Evolutionary conservation across 352 stramenopile genomes (phyloP).

Genomic region (Pythium vanterpoolii): DNA sequence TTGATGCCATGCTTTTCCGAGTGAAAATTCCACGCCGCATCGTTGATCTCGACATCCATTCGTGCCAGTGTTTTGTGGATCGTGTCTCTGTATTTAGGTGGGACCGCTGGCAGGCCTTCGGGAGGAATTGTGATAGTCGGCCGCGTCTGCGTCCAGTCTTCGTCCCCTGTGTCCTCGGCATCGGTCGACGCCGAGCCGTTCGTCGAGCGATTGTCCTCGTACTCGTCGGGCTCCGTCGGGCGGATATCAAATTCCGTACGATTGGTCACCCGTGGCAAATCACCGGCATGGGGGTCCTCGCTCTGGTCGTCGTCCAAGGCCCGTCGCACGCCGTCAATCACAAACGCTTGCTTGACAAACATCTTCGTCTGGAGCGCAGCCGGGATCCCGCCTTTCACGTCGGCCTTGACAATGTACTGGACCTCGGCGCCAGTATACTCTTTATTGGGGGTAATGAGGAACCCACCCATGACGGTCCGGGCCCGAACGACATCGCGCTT

Average conservation of each 20-base stretch:
- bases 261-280: constrained; percentile 42
- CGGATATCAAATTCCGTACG: constrained; percentile 43
- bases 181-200: constrained; percentile 20
- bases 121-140: constrained; percentile 26
- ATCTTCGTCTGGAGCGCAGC: constrained; percentile 57
- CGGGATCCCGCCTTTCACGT: constrained; percentile 58
- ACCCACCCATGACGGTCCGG: constrained; percentile 53
- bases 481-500: constrained; percentile 50
- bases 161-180: constrained; percentile 36
- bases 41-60: constrained; percentile 57
- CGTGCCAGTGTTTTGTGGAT: constrained; percentile 54
- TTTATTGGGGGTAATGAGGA: constrained; percentile 55
- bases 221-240: constrained; percentile 33
- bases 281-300: constrained; percentile 4
- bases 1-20: constrained; percentile 70
- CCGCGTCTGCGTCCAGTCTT: constrained; percentile 28
- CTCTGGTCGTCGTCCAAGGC: constrained; percentile 49
- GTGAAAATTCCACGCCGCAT: constrained; percentile 57
- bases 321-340: constrained; percentile 54
- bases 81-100: constrained; percentile 48
- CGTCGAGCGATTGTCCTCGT: constrained; percentile 15
- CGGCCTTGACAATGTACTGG: constrained; percentile 68
- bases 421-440: constrained; percentile 51
- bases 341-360: constrained; percentile 68
- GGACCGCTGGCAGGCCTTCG: constrained; percentile 43